Base-by-base conservation (phyloP, 2,329 filamentous ascomycete species). In the Stromatinia cepivora region DNA sequence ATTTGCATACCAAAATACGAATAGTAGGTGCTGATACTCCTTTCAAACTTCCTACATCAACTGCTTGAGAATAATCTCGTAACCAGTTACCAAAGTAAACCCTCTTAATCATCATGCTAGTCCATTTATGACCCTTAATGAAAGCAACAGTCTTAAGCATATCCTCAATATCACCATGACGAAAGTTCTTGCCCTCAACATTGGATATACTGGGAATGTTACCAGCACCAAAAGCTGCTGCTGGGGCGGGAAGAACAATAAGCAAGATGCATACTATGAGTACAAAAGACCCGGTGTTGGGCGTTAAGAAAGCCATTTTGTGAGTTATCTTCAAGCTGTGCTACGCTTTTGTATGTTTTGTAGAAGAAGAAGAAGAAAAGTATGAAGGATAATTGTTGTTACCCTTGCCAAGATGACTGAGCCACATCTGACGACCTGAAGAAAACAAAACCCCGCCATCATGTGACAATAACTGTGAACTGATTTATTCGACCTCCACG, bases 1-100 rank as follows among this genome's bases (percentile, higher is more conserved):
- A 9, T 45, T 20, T 3, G 13, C 80, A 69, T 78, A 86, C 90
- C 50, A 95, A 81, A 70, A 94, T 87, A 56, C 92, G 86, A 75
- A 95, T 92, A 4, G 92, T 93, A 50, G 90, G 89, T 46, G 90
- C 89, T 72, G 91, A 92, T 70, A 93, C 88, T 71, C 88, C 89
- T 80, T 93, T 94, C 71, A 95, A 80, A 71, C 90, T 92, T 62
- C 91, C 91, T 17, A 94, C 89, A 76, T 94, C 92, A 79, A 94
- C 85, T 48, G 92, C 92, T 77, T 94, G 92, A 17, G 90, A 93
- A 79, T 95, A 95, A 81, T 94, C 92, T 71, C 92, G 72, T 11
- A 94, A 82, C 92, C 92, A 95, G 80, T 95, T 95, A 70, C 92
- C 92, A 82, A 94, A 94, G 81, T 93, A 94, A 42, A 90, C 89